These are phyloP conservation scores for Lichenothelia convexa DNA, from an alignment of 495 filamentous ascomycete genomes.

Conservation along the genomic window DNA sequence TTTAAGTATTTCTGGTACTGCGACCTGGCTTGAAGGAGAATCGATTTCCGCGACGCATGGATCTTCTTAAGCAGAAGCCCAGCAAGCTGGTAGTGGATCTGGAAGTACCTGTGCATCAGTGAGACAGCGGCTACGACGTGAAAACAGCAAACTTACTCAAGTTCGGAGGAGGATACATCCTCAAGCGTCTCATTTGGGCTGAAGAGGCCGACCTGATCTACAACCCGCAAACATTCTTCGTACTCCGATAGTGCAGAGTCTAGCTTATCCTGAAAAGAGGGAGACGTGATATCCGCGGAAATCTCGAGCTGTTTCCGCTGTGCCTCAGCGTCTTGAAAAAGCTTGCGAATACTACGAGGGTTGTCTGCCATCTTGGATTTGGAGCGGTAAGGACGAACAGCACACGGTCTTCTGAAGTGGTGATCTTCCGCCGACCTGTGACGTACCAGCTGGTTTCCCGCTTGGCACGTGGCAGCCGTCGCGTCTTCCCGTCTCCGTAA, in stretches of 20 bases:
- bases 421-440: too few relatives aligned
- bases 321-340: conserved; percentile 39
- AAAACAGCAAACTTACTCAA: conserved; percentile 37
- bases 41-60: conserved; percentile 32
- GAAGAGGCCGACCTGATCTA: conserved; percentile 58
- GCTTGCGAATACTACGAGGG: conserved; percentile 35
- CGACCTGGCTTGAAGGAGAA: conserved; percentile 41
- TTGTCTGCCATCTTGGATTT: conserved; percentile 33
- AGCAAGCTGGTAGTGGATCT: conserved; percentile 47
- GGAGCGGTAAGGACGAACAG: not conserved
- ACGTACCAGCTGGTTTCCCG: too few relatives aligned
- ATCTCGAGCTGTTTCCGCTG: conserved; percentile 30
- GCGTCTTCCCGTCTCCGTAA: too few relatives aligned
- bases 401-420: not conserved
- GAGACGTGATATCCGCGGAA: conserved; percentile 30
- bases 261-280: conserved; percentile 49
- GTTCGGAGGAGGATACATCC: conserved; percentile 65
- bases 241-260: conserved; percentile 46
- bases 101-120: conserved; percentile 39
- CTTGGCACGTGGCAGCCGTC: too few relatives aligned
- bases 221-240: conserved; percentile 50
- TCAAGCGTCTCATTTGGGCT: conserved; percentile 80
- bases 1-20: conserved; percentile 62
- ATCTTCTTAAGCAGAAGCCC: conserved; percentile 44
- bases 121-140: conserved; percentile 1